phyloP scores from a whole-genome alignment of 495 filamentous ascomycete genomes.

The Mytilinidion resinicola region DNA sequence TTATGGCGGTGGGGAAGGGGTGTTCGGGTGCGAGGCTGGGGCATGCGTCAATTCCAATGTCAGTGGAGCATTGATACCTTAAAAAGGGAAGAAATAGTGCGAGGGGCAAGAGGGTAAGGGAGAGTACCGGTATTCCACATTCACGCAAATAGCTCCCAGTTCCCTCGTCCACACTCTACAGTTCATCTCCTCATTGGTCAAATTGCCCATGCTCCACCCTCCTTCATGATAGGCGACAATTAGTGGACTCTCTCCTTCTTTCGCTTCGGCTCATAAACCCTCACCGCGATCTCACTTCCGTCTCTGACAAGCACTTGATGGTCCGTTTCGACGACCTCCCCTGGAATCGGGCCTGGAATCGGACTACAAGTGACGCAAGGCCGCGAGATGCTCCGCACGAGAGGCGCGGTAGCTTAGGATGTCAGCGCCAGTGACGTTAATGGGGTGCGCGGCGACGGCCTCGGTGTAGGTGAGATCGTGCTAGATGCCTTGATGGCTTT shows the following conservation, averaged over 20 bases:
- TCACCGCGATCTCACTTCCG: conserved; percentile 14
- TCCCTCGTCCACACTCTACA: conserved; percentile 24
- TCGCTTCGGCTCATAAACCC: conserved; percentile 18
- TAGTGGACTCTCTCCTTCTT: conserved; percentile 19
- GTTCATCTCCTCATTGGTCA: conserved; percentile 26
- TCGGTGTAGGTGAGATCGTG: neutral
- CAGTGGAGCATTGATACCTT: neutral
- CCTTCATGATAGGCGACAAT: conserved; percentile 26
- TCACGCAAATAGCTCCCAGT: conserved; percentile 23
- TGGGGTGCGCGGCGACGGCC: conserved; percentile 16
- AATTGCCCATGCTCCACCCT: conserved; percentile 25
- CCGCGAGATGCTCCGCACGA: conserved; percentile 16
- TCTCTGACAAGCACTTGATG: conserved; percentile 21
- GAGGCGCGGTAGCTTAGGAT: conserved; percentile 11
- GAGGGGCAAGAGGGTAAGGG: neutral
- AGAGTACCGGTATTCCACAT: conserved; percentile 26
- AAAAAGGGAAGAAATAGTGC: neutral
- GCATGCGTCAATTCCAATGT: neutral
- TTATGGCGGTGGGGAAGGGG: conserved; percentile 17
- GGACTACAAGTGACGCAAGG: conserved; percentile 22
- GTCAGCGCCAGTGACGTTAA: conserved; percentile 1
- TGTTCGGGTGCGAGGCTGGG: conserved; percentile 25
- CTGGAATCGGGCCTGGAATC: conserved; percentile 20
- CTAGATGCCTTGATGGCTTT: neutral
- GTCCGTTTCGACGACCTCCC: conserved; percentile 18